phyloP scores from a whole-genome alignment of 2,329 filamentous ascomycete species.

The Arthrinium phaeospermum region DNA sequence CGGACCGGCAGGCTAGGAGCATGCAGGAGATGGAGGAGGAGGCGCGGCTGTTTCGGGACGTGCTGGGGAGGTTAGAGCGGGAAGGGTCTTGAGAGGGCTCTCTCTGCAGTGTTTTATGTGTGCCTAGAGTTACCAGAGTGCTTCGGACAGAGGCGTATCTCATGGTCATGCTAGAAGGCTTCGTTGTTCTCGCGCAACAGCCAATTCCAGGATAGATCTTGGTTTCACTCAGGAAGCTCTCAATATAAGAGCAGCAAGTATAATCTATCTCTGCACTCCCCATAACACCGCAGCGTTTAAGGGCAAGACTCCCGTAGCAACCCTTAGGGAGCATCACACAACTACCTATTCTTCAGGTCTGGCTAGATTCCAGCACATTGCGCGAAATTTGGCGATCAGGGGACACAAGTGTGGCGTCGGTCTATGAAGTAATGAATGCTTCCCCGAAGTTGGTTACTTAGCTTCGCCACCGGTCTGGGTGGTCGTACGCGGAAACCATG shows the following conservation, averaged over 20 bases:
- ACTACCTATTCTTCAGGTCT: background rate
- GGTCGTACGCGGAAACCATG: background rate
- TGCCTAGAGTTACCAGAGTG: background rate
- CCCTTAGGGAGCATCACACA: background rate
- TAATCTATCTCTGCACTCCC: background rate
- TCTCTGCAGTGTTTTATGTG: background rate
- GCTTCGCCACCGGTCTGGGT: background rate
- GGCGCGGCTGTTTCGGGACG: slow-evolving; percentile 68
- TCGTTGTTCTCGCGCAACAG: background rate
- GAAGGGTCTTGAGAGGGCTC: background rate
- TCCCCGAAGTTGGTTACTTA: background rate
- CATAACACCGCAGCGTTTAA: background rate
- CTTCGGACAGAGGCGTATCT: background rate
- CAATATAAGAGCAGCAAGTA: background rate
- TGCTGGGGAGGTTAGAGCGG: slow-evolving; percentile 40
- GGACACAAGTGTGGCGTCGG: background rate
- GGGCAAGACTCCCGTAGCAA: background rate
- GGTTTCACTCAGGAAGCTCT: background rate
- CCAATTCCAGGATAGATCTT: background rate
- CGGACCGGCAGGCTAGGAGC: slow-evolving; percentile 68
- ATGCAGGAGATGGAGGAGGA: slow-evolving; percentile 81
- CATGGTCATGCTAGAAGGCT: background rate
- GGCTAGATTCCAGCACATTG: background rate
- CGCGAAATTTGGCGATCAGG: background rate
- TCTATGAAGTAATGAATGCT: background rate